Percentiles rank a stretch among this genome's conserved stretches.
Evolutionary conservation across 257 asterid genomes (phyloP).

Genomic region (Euphrasia confusa): DNA sequence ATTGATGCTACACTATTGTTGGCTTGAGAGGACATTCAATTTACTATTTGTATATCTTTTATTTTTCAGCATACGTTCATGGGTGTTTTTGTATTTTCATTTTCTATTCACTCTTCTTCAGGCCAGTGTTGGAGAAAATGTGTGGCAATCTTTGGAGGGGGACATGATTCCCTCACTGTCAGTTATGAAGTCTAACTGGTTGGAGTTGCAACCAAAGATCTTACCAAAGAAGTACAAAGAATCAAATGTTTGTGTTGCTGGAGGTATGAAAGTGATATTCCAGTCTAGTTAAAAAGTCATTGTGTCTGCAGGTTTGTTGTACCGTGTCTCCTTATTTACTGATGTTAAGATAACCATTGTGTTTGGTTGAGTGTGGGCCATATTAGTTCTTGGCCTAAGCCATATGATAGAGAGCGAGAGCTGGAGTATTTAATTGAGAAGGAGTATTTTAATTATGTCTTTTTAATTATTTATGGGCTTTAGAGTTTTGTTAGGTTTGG

Average conservation of each 20-base stretch:
- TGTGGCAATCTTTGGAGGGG: slow-evolving; percentile 85
- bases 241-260: slow-evolving; percentile 89
- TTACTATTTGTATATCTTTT: slow-evolving; percentile 12
- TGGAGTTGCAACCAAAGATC: slow-evolving; percentile 63
- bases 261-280: slow-evolving; percentile 72
- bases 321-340: slow-evolving; percentile 13
- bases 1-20: slow-evolving; percentile 15
- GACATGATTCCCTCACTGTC: slow-evolving; percentile 70
- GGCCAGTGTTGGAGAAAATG: slow-evolving; percentile 64
- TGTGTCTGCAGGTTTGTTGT: slow-evolving; percentile 2
- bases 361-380: background rate
- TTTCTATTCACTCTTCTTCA: slow-evolving; percentile 33
- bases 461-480: no score
- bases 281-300: slow-evolving; percentile 23
- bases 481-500: no score
- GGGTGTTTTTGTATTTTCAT: slow-evolving; percentile 14
- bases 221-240: slow-evolving; percentile 64
- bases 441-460: no score
- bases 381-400: background rate
- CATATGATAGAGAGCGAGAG: no score
- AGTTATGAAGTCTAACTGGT: slow-evolving; percentile 73
- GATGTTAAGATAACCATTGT: slow-evolving; percentile 5
- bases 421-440: no score
- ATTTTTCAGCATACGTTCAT: slow-evolving; percentile 2
- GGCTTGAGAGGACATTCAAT: slow-evolving; percentile 16